Evolutionary conservation across 805 yeast species (phyloP).

Genomic region (Candida sithepensis): DNA sequence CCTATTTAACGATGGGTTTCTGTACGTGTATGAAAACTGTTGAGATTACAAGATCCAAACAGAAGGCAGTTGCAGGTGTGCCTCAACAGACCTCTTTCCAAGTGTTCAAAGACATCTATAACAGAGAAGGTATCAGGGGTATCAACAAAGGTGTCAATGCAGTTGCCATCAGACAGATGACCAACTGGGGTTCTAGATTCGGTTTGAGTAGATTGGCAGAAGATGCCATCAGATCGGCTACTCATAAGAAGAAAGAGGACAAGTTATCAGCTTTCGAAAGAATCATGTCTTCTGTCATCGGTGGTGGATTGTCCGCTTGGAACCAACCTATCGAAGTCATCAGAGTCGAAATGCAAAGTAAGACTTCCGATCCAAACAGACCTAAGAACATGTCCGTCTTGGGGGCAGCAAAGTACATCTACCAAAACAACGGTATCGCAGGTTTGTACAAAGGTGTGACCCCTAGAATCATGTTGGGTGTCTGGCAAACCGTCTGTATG

Average conservation of each 20-base stretch:
- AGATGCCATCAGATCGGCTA: constrained; percentile 63
- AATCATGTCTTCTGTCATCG: constrained; percentile 78
- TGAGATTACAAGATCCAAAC: constrained; percentile 90
- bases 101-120: constrained; percentile 81
- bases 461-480: constrained; percentile 93
- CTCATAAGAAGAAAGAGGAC: constrained; percentile 53
- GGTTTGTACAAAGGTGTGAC: constrained; percentile 96
- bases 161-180: constrained; percentile 97
- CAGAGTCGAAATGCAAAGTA: constrained; percentile 97
- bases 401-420: constrained; percentile 78
- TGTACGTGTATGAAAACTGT: constrained; percentile 99
- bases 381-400: constrained; percentile 84
- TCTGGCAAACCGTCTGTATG: constrained; percentile 99
- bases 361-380: constrained; percentile 90
- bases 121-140: constrained; percentile 87
- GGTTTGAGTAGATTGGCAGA: constrained; percentile 92
- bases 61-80: constrained; percentile 55
- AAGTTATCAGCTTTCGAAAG: constrained; percentile 75
- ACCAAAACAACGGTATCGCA: constrained; percentile 73
- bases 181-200: constrained; percentile 98
- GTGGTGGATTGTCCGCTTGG: constrained; percentile 99
- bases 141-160: constrained; percentile 98
- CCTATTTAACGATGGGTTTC: constrained; percentile 95
- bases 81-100: constrained; percentile 73
- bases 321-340: constrained; percentile 98